Evolutionary conservation across 2,329 filamentous ascomycete genomes (phyloP).

Genomic region (Fonsecaea multimorphosa): DNA sequence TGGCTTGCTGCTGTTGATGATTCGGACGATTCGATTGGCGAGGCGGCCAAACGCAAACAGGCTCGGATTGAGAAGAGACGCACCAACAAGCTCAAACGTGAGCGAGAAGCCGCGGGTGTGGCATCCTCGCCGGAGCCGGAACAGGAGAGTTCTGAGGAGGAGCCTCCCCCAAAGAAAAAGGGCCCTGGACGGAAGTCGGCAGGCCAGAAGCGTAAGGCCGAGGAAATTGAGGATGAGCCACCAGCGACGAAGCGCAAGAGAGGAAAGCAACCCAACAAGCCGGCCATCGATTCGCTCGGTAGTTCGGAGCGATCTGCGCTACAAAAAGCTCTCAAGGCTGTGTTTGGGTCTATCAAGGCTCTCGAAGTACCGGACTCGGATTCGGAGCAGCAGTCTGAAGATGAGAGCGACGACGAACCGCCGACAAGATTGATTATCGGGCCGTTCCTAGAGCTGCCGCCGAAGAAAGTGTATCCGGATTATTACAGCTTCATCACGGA

Average conservation of each 20-base stretch:
- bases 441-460: slow-evolving; percentile 89
- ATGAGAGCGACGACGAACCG: slow-evolving; percentile 60
- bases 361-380: slow-evolving; percentile 75
- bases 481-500: slow-evolving; percentile 93
- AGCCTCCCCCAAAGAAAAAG: slow-evolving; percentile 73
- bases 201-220: slow-evolving; percentile 84
- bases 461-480: slow-evolving; percentile 87
- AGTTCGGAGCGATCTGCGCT: slow-evolving; percentile 75
- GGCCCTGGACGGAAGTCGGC: slow-evolving; percentile 73
- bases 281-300: slow-evolving; percentile 65
- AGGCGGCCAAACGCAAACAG: slow-evolving; percentile 87
- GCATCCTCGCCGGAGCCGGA: slow-evolving; percentile 81
- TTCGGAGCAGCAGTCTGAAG: slow-evolving; percentile 57
- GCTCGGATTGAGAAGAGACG: slow-evolving; percentile 81
- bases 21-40: slow-evolving; percentile 91
- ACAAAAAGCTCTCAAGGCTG: slow-evolving; percentile 75
- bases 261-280: slow-evolving; percentile 73
- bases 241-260: slow-evolving; percentile 79
- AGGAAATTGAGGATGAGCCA: slow-evolving; percentile 73
- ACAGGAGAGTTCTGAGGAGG: slow-evolving; percentile 69
- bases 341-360: slow-evolving; percentile 81
- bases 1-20: slow-evolving; percentile 98
- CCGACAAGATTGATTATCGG: slow-evolving; percentile 83
- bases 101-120: slow-evolving; percentile 50
- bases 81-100: slow-evolving; percentile 72